phyloP scores from a whole-genome alignment of 202 grass and related monocot species.

The Alloteropsis angusta region DNA sequence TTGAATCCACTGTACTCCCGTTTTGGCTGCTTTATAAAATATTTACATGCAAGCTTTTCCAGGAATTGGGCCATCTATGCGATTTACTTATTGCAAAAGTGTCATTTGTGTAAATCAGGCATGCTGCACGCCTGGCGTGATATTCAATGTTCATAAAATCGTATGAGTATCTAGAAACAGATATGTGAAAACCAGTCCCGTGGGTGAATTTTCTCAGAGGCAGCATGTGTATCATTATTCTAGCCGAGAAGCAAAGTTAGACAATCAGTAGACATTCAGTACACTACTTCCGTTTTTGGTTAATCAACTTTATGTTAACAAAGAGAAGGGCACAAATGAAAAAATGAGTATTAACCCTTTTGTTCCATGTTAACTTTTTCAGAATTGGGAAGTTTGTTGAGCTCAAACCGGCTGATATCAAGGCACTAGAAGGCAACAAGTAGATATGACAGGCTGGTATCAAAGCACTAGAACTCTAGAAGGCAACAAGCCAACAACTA shows the following conservation, averaged over 20 bases:
- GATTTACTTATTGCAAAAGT: not conserved
- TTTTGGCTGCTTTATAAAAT: not conserved
- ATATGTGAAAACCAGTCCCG: not conserved
- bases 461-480: conserved; percentile 43
- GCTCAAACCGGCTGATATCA: conserved; percentile 76
- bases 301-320: not conserved
- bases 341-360: not conserved
- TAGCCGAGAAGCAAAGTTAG: not conserved
- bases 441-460: conserved; percentile 44
- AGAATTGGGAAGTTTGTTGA: conserved; percentile 76
- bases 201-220: not conserved
- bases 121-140: not conserved
- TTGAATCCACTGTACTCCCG: not conserved
- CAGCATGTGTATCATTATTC: not conserved
- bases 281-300: not conserved
- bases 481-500: conserved; percentile 4
- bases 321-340: not conserved
- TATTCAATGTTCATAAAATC: not conserved
- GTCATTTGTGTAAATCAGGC: not conserved
- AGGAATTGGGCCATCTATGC: not conserved
- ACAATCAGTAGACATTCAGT: not conserved
- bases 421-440: conserved; percentile 56
- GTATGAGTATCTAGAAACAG: not conserved
- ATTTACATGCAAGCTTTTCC: too few species aligned
- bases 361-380: conserved; percentile 22